Evolutionary conservation across 192 early-diverging fungal genomes (phyloP).

Genomic region (Coemansia sp.): DNA sequence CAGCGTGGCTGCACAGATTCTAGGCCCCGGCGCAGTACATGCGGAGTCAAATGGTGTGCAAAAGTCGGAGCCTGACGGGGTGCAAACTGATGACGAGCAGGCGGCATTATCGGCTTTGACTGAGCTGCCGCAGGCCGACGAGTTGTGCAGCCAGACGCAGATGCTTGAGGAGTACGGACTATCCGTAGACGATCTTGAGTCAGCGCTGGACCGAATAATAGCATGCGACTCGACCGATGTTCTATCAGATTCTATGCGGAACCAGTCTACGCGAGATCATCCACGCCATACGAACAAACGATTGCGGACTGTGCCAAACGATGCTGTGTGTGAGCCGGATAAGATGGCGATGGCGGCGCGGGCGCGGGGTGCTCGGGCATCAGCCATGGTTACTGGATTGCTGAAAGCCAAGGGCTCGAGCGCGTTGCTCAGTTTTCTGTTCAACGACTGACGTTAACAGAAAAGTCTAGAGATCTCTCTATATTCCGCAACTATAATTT

Average conservation of each 20-base stretch:
- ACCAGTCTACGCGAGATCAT: neutral
- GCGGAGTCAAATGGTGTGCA: neutral
- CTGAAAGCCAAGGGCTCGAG: constrained; percentile 24
- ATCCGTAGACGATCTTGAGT: constrained; percentile 7
- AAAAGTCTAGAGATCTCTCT: too few species aligned
- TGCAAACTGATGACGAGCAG: constrained; percentile 6
- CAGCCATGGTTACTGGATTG: constrained; percentile 18
- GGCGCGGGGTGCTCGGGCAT: constrained; percentile 4
- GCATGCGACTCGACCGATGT: neutral
- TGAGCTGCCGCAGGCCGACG: neutral
- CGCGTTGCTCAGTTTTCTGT: constrained; percentile 34
- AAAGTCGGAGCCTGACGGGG: neutral
- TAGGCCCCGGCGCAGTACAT: neutral
- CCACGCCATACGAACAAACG: neutral
- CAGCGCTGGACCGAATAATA: constrained; percentile 6
- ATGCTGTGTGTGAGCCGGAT: neutral
- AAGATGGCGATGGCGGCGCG: neutral
- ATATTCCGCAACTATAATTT: too few species aligned
- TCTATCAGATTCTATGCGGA: neutral
- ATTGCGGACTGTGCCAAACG: neutral
- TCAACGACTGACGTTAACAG: constrained; percentile 6
- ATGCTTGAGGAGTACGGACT: constrained; percentile 12
- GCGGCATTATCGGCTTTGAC: constrained; percentile 9
- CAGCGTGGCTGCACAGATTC: constrained; percentile 20
- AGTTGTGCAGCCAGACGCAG: neutral